Percentiles rank a stretch among this genome's conserved stretches.
phyloP scores from a whole-genome alignment of 2,329 filamentous ascomycete genomes.

The Hypoxylon sp. region DNA sequence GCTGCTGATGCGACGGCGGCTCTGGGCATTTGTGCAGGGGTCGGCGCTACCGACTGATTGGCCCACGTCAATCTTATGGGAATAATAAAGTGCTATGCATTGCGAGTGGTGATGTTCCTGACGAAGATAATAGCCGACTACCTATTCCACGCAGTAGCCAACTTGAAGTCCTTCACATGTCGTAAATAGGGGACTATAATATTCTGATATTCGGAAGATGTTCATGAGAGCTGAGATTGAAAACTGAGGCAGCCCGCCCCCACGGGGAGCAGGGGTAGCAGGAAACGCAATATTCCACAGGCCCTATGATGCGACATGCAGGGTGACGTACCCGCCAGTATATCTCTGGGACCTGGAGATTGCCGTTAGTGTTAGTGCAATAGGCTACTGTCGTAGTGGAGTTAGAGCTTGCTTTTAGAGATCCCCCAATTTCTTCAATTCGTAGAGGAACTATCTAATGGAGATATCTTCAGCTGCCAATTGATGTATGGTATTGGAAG shows the following conservation, averaged over 20 bases:
- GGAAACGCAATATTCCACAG: conserved; percentile 8
- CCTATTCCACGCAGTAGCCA: not conserved
- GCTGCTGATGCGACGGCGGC: not conserved
- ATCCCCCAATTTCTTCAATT: not conserved
- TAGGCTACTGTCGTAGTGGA: conserved; percentile 1
- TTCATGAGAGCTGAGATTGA: not conserved
- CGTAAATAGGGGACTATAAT: not conserved
- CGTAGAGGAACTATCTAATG: not conserved
- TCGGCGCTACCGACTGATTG: conserved; percentile 15
- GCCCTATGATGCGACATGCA: conserved; percentile 23
- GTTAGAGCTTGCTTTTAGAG: not conserved
- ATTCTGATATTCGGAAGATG: not conserved
- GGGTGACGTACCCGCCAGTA: conserved; percentile 19
- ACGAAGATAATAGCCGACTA: not conserved
- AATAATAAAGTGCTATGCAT: not conserved
- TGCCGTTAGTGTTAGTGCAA: conserved; percentile 2
- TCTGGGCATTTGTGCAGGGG: conserved; percentile 3
- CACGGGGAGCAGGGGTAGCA: conserved; percentile 18
- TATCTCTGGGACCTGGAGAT: conserved; percentile 9
- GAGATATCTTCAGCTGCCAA: not conserved
- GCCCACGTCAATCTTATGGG: conserved; percentile 17
- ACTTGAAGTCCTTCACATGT: not conserved
- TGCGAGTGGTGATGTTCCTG: not conserved
- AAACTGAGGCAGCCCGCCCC: conserved; percentile 30
- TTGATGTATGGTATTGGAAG: not conserved